These are phyloP conservation scores for Xerocomus nothofagi DNA, from an alignment of 1,284 basidiomycete species.

Conservation along the genomic window DNA sequence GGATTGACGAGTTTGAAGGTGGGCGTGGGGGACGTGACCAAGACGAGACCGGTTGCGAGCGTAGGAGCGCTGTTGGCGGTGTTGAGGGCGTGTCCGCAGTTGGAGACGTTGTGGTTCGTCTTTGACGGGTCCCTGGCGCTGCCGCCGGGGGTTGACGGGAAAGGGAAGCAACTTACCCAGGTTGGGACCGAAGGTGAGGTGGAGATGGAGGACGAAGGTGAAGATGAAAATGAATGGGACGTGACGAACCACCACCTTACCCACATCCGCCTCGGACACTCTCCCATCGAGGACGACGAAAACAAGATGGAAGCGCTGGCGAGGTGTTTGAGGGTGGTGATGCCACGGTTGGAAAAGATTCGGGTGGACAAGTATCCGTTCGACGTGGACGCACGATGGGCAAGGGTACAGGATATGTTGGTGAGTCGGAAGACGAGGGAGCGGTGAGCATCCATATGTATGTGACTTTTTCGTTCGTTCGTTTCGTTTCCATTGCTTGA, in stretches of 20 bases:
- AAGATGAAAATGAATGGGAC: slow-evolving; percentile 16
- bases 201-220: neutral
- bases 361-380: slow-evolving; percentile 16
- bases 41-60: slow-evolving; percentile 20
- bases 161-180: slow-evolving; percentile 2
- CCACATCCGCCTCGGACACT: slow-evolving; percentile 21
- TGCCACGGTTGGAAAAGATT: slow-evolving; percentile 25
- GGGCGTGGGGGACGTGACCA: slow-evolving; percentile 26
- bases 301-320: slow-evolving; percentile 5
- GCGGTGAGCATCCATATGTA: neutral
- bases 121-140: slow-evolving; percentile 22
- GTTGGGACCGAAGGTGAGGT: neutral
- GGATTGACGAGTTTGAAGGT: slow-evolving; percentile 22
- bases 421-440: neutral
- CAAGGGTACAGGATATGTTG: slow-evolving; percentile 15
- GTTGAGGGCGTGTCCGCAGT: slow-evolving; percentile 16
- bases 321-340: slow-evolving; percentile 17
- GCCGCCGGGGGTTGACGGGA: neutral
- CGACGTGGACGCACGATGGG: slow-evolving; percentile 16
- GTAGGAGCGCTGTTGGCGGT: slow-evolving; percentile 23
- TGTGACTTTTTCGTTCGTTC: neutral
- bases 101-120: slow-evolving; percentile 21
- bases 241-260: slow-evolving; percentile 22
- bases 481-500: neutral
- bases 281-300: slow-evolving; percentile 21